Base-by-base conservation (phyloP, 495 filamentous ascomycete species). In the Xylaria longipes region DNA sequence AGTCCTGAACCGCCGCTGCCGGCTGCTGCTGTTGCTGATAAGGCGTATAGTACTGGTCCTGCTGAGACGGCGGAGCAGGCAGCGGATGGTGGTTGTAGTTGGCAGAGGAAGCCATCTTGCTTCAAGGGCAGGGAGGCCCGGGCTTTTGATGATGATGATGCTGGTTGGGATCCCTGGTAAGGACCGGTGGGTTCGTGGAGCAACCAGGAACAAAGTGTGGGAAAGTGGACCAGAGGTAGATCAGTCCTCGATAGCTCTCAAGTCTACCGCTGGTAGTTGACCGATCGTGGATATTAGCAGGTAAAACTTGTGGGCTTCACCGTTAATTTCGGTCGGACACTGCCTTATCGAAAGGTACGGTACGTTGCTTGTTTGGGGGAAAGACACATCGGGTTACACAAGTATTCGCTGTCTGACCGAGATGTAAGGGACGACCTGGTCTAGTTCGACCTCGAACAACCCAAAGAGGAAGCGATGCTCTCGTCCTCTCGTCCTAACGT, bases 31-130 rank as follows among this genome's bases (percentile, higher is more conserved):
- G 69, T 27, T 72, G 73, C 56, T 74, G 72, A 64, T 76, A 74
- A 58, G 74, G 72, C 70, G 64, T 62, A 35, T 75, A 72, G 43
- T 77, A 73, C 37, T 77, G 75, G 22, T 70, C 75, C 64, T 75
- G 77, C 62, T 74, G 73, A 66, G 69, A 69, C 64, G 77, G 75
- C 67, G 75, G 77, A 65, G 74, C 74, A 67, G 77, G 75, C 74
- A 79, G 70, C 52, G 74, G 73, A 45, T 77, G 77, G 50, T 35
- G 71, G 45, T 65, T 77, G 46, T 79, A 77, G 57, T 50, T 77
- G 63, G 71, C 33, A n/a, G 69, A 54, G 58, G 77, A 79, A 76
- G 75, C 77, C 77, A 79, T 79, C 72, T 76, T 77, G 71, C 54
- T 73, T 62, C 63, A 52, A 69, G 69, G 64, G 62, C 63, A 63